These are phyloP conservation scores for Brassica rapa DNA, from an alignment of 345 rosid genomes.

Conservation along the genomic window DNA sequence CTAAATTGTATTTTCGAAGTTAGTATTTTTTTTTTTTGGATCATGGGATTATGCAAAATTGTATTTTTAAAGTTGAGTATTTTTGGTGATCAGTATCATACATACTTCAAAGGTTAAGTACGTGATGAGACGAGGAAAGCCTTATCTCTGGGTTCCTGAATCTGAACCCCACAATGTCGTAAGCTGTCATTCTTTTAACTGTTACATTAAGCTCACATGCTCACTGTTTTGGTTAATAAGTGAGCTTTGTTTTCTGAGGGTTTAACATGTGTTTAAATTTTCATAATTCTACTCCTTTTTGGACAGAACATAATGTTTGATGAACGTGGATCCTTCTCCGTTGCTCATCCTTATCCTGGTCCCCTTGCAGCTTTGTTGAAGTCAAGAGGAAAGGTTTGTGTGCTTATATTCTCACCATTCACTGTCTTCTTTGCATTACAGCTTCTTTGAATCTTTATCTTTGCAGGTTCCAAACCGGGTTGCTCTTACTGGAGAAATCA, in stretches of 20 bases:
- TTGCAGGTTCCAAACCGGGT: constrained; percentile 75
- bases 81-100: constrained; percentile 48
- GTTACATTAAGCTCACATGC: background rate
- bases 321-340: constrained; percentile 77
- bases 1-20: background rate
- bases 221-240: background rate
- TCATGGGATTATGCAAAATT: background rate
- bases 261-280: constrained; percentile 3
- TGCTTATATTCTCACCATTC: constrained; percentile 10
- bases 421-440: constrained; percentile 12
- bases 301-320: constrained; percentile 76
- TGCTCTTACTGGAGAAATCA: constrained; percentile 76
- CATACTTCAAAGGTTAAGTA: constrained; percentile 83
- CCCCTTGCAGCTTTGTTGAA: constrained; percentile 59
- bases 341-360: constrained; percentile 70
- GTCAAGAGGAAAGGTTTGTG: constrained; percentile 60
- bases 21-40: background rate
- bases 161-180: constrained; percentile 80
- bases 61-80: background rate
- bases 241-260: background rate
- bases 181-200: constrained; percentile 32
- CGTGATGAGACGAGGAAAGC: constrained; percentile 69
- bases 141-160: constrained; percentile 80
- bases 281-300: constrained; percentile 4
- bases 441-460: constrained; percentile 12